phyloP scores from a whole-genome alignment of 768 basidiomycete species.

The Termitomyces sp. region DNA sequence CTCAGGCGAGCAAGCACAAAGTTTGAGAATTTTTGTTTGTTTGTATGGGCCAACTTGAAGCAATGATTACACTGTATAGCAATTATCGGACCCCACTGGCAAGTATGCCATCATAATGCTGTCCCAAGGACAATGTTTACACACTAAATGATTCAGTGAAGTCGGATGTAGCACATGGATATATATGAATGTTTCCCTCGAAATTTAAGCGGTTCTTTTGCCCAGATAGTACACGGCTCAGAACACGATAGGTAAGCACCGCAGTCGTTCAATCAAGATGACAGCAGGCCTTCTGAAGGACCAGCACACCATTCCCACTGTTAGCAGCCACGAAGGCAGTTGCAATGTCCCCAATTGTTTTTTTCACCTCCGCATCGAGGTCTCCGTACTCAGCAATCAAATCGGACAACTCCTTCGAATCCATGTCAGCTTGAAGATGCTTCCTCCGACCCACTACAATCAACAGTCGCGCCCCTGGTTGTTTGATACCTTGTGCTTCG shows the following conservation, averaged over 20 bases:
- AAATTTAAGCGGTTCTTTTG: not conserved
- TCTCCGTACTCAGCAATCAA: conserved; percentile 28
- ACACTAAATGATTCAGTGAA: too few relatives aligned
- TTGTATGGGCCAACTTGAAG: too few relatives aligned
- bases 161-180: too few relatives aligned
- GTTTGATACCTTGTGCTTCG: conserved; percentile 29
- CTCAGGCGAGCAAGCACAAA: too few relatives aligned
- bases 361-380: conserved; percentile 51
- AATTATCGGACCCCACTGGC: too few relatives aligned
- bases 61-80: too few relatives aligned
- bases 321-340: not conserved
- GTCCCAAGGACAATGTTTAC: too few relatives aligned
- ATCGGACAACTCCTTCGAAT: conserved; percentile 50
- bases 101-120: too few relatives aligned
- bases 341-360: conserved; percentile 18
- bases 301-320: not conserved
- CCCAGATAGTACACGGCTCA: not conserved
- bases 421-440: conserved; percentile 66
- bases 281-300: not conserved
- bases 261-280: not conserved
- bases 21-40: too few relatives aligned
- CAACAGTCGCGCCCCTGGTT: conserved; percentile 39
- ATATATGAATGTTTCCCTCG: not conserved
- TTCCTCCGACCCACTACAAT: conserved; percentile 69
- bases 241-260: not conserved